These are phyloP conservation scores for Hordeum marinum DNA, from an alignment of 176 grass and related monocot species.

Conservation along the genomic window DNA sequence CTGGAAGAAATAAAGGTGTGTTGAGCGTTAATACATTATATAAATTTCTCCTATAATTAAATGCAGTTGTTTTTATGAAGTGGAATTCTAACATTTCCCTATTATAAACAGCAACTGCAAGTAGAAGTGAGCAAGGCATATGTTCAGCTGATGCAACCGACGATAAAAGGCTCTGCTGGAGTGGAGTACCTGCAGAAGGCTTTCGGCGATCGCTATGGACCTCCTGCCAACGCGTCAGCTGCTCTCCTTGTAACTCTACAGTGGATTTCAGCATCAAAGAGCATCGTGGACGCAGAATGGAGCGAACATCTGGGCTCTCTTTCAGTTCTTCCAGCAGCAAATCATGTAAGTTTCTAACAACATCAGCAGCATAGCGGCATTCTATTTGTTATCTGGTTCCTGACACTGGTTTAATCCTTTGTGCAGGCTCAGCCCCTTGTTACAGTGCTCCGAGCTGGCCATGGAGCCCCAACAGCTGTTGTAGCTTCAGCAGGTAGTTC, in stretches of 20 bases:
- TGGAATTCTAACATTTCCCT: conserved; percentile 8
- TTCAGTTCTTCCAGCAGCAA: conserved; percentile 42
- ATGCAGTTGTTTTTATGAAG: neutral
- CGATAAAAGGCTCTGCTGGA: conserved; percentile 76
- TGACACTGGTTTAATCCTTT: neutral
- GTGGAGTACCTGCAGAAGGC: conserved; percentile 90
- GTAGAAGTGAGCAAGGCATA: conserved; percentile 72
- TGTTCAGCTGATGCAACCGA: conserved; percentile 72
- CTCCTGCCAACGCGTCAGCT: conserved; percentile 36
- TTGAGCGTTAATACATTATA: conserved; percentile 7
- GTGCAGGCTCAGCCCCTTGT: conserved; percentile 60
- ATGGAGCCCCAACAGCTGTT: conserved; percentile 36
- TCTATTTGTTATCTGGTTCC: neutral
- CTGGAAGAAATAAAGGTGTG: conserved; percentile 87
- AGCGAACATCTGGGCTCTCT: conserved; percentile 47
- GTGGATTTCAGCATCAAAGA: conserved; percentile 49
- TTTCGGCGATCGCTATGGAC: conserved; percentile 64
- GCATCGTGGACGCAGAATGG: conserved; percentile 62
- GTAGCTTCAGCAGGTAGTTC: conserved; percentile 16
- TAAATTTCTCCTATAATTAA: neutral
- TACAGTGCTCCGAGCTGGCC: conserved; percentile 63
- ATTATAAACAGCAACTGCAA: conserved; percentile 62
- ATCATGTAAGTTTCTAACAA: conserved; percentile 28
- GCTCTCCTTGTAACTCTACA: conserved; percentile 46
- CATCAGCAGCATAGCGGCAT: neutral